phyloP scores from a whole-genome alignment of 345 rosid genomes.

The Gossypium turneri region DNA sequence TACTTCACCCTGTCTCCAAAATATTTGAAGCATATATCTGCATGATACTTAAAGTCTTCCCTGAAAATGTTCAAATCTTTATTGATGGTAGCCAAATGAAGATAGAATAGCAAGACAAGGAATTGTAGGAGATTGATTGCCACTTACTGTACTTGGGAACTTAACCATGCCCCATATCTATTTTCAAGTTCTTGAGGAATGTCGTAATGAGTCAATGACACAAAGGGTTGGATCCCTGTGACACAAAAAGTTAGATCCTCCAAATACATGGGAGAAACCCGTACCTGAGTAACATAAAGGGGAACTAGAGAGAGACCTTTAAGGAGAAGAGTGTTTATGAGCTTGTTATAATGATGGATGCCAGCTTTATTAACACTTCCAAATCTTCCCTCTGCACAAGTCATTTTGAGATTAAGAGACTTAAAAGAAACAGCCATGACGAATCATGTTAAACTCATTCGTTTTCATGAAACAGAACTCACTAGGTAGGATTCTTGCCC shows the following conservation, averaged over 20 bases:
- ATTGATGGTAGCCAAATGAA: background rate
- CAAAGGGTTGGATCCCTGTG: constrained; percentile 83
- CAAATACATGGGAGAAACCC: background rate
- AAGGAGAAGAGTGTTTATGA: constrained; percentile 49
- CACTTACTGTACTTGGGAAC: constrained; percentile 51
- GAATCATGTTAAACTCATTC: background rate
- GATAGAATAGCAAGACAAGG: background rate
- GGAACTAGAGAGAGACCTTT: constrained; percentile 27
- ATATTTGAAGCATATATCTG: constrained; percentile 49
- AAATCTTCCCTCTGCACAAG: constrained; percentile 57
- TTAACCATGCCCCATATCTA: constrained; percentile 76
- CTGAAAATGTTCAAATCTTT: constrained; percentile 25
- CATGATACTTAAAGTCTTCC: constrained; percentile 55
- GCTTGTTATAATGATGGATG: constrained; percentile 50
- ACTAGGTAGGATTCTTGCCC: constrained; percentile 84
- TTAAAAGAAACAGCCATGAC: background rate
- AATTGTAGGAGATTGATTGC: background rate
- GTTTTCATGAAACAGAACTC: constrained; percentile 20
- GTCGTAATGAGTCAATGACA: constrained; percentile 67
- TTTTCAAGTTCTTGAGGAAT: constrained; percentile 71
- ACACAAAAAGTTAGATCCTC: background rate
- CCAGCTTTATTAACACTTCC: constrained; percentile 58
- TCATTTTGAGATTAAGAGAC: background rate
- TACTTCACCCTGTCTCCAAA: constrained; percentile 58
- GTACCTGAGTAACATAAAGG: background rate